Conservation (phyloP, 768 basidiomycete species). For the Agaricus sinodeliciosus region DNA sequence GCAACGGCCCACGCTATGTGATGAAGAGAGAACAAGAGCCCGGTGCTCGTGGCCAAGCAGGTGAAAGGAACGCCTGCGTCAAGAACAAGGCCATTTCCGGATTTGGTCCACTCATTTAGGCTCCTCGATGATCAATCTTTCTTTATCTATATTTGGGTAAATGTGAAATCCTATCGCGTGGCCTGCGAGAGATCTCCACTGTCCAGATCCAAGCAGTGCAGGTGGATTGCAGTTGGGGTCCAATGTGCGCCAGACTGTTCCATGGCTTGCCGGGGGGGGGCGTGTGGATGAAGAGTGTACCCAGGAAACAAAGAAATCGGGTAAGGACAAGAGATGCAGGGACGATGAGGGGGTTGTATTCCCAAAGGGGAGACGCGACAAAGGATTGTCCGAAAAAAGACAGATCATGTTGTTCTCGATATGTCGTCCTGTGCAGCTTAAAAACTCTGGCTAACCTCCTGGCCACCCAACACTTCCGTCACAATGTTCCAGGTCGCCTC, state of each 20-base stretch:
- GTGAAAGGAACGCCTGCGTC: slow-evolving; percentile 18
- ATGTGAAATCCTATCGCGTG: not conserved
- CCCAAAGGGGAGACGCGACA: slow-evolving; percentile 26
- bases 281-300: not conserved
- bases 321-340: not conserved
- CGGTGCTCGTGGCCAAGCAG: slow-evolving; percentile 7
- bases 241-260: not conserved
- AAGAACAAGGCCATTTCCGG: slow-evolving; percentile 24
- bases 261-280: not conserved
- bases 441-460: slow-evolving; percentile 19
- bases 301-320: not conserved
- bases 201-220: not conserved
- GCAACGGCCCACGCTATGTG: not conserved
- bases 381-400: slow-evolving; percentile 30
- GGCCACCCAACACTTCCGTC: slow-evolving; percentile 1
- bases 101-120: slow-evolving; percentile 14
- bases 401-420: slow-evolving; percentile 21
- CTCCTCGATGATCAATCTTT: not conserved
- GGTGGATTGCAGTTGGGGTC: not conserved
- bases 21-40: slow-evolving; percentile 10
- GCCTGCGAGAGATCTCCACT: not conserved
- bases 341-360: not conserved
- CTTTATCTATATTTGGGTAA: not conserved
- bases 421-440: slow-evolving; percentile 12
- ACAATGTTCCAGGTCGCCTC: slow-evolving; percentile 44